These are phyloP conservation scores for Phoma sp. DNA, from an alignment of 2,329 filamentous ascomycete genomes.

Conservation along the genomic window DNA sequence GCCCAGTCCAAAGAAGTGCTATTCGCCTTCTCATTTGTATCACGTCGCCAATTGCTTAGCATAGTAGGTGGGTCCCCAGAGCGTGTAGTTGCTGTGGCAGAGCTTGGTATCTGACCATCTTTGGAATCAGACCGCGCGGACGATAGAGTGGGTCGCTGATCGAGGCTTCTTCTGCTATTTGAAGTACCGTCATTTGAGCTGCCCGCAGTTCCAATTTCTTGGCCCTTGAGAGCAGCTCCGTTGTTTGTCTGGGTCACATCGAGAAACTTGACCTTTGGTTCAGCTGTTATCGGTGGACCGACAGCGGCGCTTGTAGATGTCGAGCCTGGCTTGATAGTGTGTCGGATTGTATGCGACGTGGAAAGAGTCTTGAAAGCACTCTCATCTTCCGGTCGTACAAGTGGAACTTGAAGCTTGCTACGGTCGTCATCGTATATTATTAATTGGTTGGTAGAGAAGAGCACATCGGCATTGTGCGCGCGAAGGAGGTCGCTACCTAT, in stretches of 20 bases:
- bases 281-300: not conserved
- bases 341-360: conserved; percentile 55
- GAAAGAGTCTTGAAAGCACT: conserved; percentile 76
- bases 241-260: not conserved
- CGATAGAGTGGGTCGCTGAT: conserved; percentile 30
- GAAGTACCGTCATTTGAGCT: conserved; percentile 41
- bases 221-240: conserved; percentile 23
- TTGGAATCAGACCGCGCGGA: conserved; percentile 26
- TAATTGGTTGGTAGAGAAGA: conserved; percentile 91
- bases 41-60: conserved; percentile 57
- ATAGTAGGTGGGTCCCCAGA: conserved; percentile 51
- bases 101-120: conserved; percentile 27
- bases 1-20: conserved; percentile 56
- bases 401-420: conserved; percentile 85
- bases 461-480: conserved; percentile 83
- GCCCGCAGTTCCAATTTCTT: conserved; percentile 19
- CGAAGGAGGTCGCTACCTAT: conserved; percentile 88
- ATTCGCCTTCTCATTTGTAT: conserved; percentile 43
- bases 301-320: not conserved
- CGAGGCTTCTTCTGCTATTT: conserved; percentile 36
- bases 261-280: conserved; percentile 11
- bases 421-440: conserved; percentile 85
- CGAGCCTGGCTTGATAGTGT: not conserved
- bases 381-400: conserved; percentile 91
- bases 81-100: conserved; percentile 28